A percentile compares a stretch with the other conserved stretches of the same genome.
These are phyloP conservation scores for Rhodotorula taiwanensis DNA, from an alignment of 768 basidiomycete species.

Conservation along the genomic window DNA sequence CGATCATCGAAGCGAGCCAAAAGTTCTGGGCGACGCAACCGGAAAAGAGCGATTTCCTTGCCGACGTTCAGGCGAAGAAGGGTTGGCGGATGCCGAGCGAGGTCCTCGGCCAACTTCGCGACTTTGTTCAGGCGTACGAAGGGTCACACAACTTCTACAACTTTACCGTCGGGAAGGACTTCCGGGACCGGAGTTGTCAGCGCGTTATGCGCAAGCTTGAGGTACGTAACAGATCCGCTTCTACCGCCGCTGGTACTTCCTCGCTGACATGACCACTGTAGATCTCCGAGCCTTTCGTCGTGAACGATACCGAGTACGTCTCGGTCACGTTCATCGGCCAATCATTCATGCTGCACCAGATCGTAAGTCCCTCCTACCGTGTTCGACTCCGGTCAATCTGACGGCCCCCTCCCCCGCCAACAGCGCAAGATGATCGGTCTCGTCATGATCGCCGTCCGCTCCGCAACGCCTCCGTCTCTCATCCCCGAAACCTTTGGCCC, in stretches of 20 bases:
- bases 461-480: conserved; percentile 63
- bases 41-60: conserved; percentile 17
- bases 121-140: conserved; percentile 59
- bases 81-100: conserved; percentile 59
- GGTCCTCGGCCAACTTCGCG: conserved; percentile 56
- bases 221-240: conserved; percentile 52
- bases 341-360: conserved; percentile 98
- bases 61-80: conserved; percentile 37
- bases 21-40: conserved; percentile 37
- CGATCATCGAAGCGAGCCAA: conserved; percentile 21
- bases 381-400: too few relatives aligned
- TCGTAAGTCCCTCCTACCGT: conserved; percentile 46
- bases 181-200: conserved; percentile 69
- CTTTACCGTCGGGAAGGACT: conserved; percentile 83
- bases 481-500: conserved; percentile 69
- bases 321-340: conserved; percentile 90
- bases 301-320: conserved; percentile 90
- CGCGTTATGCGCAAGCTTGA: conserved; percentile 84
- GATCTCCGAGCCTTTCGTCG: conserved; percentile 78
- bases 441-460: conserved; percentile 70
- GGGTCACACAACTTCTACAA: conserved; percentile 98
- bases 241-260: neutral
- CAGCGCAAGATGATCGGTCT: conserved; percentile 96
- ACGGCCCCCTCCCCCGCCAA: conserved; percentile 9
- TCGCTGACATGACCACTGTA: conserved; percentile 41